phyloP scores from a whole-genome alignment of 768 basidiomycete species.

The Collybia mongolica region DNA sequence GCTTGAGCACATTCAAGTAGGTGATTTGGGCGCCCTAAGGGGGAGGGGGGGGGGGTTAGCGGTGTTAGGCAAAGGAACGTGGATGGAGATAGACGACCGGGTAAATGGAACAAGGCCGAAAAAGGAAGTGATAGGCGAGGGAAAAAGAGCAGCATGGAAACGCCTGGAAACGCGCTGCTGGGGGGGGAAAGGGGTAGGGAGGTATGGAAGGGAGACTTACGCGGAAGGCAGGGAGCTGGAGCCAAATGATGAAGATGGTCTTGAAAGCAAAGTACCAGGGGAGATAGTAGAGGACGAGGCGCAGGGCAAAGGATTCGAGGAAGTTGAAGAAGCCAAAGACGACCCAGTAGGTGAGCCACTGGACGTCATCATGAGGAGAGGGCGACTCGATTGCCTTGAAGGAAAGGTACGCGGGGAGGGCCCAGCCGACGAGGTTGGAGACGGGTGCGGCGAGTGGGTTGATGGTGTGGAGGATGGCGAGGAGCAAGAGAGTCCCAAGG shows the following conservation, averaged over 20 bases:
- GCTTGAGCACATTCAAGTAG: constrained; percentile 77
- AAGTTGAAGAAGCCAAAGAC: constrained; percentile 95
- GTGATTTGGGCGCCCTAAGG: constrained; percentile 81
- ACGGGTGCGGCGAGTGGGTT: constrained; percentile 91
- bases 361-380: constrained; percentile 80
- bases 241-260: constrained; percentile 88
- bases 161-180: not conserved
- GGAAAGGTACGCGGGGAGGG: constrained; percentile 91
- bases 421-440: constrained; percentile 95
- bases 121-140: constrained; percentile 13
- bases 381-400: constrained; percentile 92
- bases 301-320: constrained; percentile 81
- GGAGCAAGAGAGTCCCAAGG: constrained; percentile 65
- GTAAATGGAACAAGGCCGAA: not conserved
- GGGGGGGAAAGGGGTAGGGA: not conserved
- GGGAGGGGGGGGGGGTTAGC: not conserved
- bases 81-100: not conserved
- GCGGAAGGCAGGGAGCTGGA: constrained; percentile 82
- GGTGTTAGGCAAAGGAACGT: not conserved
- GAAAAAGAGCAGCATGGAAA: constrained; percentile 11
- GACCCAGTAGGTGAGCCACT: constrained; percentile 99
- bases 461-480: constrained; percentile 76
- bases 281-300: constrained; percentile 85
- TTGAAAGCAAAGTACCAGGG: constrained; percentile 96
- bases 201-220: constrained; percentile 45